Evolutionary conservation across 257 asterid species (phyloP).

Genomic region (Nicotiana undulata): DNA sequence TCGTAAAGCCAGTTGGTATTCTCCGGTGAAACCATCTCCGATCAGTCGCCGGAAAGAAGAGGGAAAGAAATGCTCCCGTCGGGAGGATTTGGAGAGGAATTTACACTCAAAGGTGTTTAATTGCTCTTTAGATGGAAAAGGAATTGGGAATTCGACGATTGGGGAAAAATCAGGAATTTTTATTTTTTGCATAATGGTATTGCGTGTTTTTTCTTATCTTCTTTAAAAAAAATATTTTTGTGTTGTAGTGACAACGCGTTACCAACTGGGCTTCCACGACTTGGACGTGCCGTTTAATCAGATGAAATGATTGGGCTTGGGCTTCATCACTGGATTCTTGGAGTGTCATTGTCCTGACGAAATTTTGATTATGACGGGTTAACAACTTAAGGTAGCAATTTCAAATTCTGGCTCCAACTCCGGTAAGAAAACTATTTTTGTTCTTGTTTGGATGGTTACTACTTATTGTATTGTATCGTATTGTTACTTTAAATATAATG

Average conservation of each 20-base stretch:
- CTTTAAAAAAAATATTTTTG: neutral
- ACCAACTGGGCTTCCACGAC: neutral
- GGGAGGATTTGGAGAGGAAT: neutral
- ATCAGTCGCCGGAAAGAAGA: conserved; percentile 21
- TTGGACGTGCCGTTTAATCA: neutral
- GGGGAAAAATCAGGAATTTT: neutral
- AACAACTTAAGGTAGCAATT: no score
- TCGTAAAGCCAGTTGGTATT: conserved; percentile 85
- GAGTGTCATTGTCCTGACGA: neutral
- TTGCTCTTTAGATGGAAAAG: neutral
- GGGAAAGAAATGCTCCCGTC: neutral
- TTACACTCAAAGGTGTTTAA: neutral
- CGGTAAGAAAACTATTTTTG: no score
- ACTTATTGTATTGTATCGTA: no score
- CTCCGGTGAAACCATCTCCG: conserved; percentile 80
- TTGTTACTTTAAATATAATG: no score
- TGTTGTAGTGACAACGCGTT: neutral
- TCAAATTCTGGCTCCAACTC: no score
- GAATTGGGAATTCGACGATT: conserved; percentile 8
- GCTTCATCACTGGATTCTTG: neutral
- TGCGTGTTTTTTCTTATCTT: neutral
- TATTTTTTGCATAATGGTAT: neutral
- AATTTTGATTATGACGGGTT: neutral
- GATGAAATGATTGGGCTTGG: neutral
- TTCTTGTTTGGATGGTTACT: no score